Conservation (phyloP, 352 stramenopile species). For the Phytophthora pseudosyringae region DNA sequence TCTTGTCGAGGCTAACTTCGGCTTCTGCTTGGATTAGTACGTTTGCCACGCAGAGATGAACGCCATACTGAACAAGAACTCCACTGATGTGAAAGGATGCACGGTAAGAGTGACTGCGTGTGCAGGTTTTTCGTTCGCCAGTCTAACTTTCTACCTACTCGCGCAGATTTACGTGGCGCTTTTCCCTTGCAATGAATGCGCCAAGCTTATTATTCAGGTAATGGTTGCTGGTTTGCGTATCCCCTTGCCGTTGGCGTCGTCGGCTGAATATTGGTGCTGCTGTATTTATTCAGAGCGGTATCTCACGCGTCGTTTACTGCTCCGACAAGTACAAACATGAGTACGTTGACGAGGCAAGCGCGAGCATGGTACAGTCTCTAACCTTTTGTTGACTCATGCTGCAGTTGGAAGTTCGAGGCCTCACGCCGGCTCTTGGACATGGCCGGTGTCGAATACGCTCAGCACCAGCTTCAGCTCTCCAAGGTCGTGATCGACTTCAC, state of each 20-base stretch:
- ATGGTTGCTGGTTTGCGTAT: neutral
- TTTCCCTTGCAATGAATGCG: constrained; percentile 99
- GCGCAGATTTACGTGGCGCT: constrained; percentile 96
- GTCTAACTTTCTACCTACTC: constrained; percentile 9
- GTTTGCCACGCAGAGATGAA: constrained; percentile 99
- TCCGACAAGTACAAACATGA: constrained; percentile 95
- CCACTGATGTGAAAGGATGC: constrained; percentile 92
- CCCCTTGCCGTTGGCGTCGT: neutral
- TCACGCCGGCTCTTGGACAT: constrained; percentile 90
- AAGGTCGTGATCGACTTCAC: constrained; percentile 80
- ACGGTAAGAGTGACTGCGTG: constrained; percentile 52
- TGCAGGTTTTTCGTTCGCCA: neutral
- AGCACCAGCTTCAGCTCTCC: constrained; percentile 64
- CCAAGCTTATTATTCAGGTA: constrained; percentile 98
- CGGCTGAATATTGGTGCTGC: neutral
- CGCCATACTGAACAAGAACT: constrained; percentile 99
- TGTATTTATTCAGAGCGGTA: constrained; percentile 84
- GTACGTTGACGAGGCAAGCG: constrained; percentile 36
- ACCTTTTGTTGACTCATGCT: constrained; percentile 16
- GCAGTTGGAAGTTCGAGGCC: constrained; percentile 88
- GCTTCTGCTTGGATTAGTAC: constrained; percentile 69
- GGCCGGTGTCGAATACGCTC: constrained; percentile 66
- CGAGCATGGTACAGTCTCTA: constrained; percentile 7
- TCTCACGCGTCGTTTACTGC: constrained; percentile 96
- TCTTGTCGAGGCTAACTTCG: constrained; percentile 5